These are phyloP conservation scores for Ascochyta pisi DNA, from an alignment of 2,329 filamentous ascomycete genomes.

Conservation along the genomic window DNA sequence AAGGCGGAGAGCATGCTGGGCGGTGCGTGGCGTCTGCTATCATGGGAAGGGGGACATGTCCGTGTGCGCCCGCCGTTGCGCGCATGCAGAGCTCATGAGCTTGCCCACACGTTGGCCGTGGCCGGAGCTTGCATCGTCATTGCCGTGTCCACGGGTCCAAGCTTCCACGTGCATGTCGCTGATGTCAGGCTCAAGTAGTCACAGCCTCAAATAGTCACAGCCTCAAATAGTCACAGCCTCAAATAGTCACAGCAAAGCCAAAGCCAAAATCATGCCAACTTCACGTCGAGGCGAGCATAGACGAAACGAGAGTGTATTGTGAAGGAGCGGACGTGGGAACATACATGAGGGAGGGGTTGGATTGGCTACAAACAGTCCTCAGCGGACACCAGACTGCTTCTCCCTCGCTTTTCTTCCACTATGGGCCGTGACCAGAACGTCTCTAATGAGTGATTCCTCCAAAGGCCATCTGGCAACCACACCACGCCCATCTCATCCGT, in stretches of 20 bases:
- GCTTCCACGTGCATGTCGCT: constrained; percentile 4
- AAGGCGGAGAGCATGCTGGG: constrained; percentile 90
- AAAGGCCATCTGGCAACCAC: constrained; percentile 22
- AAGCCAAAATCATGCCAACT: neutral
- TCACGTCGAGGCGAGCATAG: neutral
- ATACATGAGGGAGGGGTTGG: constrained; percentile 31
- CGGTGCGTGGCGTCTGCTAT: constrained; percentile 2
- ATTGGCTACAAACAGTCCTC: constrained; percentile 37
- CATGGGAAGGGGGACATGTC: constrained; percentile 24
- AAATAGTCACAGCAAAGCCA: too few species aligned
- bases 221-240: too few species aligned
- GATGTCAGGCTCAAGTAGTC: neutral
- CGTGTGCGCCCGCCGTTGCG: constrained; percentile 28
- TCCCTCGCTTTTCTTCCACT: constrained; percentile 28
- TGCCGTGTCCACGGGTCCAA: constrained; percentile 20
- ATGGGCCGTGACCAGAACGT: constrained; percentile 4
- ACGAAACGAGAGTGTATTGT: constrained; percentile 16
- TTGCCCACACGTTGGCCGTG: constrained; percentile 14
- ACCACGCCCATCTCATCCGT: constrained; percentile 16
- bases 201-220: too few species aligned
- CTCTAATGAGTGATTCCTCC: constrained; percentile 16
- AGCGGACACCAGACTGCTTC: constrained; percentile 25
- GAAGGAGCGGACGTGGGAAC: constrained; percentile 15
- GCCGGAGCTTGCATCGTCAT: constrained; percentile 35
- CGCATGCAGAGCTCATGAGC: constrained; percentile 29